Conservation (phyloP, 768 basidiomycete genomes). For the Rhizopogon vinicolor region DNA sequence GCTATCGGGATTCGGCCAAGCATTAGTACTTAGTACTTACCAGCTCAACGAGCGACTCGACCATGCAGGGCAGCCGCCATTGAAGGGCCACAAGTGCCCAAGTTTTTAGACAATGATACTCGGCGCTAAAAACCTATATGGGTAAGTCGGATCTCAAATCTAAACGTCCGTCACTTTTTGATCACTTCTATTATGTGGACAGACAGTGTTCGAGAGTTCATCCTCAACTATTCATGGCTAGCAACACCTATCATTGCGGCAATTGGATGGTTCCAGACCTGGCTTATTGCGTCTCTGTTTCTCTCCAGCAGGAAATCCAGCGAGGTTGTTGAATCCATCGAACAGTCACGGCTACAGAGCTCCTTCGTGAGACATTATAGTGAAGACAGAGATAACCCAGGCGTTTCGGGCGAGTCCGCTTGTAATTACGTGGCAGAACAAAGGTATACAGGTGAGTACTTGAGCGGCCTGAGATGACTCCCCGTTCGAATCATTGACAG, state of each 20-base stretch:
- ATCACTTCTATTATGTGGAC: neutral
- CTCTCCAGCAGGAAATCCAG: neutral
- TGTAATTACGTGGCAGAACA: slow-evolving; percentile 3
- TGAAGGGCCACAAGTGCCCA: too few species aligned
- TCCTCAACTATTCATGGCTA: slow-evolving; percentile 1
- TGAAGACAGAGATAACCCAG: neutral
- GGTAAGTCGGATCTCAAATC: neutral
- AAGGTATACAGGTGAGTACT: neutral
- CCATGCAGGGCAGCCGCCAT: too few species aligned
- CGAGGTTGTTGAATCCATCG: neutral
- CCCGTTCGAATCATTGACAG: neutral
- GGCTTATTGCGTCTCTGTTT: neutral
- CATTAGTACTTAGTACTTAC: too few species aligned
- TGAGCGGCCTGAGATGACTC: neutral
- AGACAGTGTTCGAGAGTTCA: neutral
- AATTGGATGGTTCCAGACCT: neutral
- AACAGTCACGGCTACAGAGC: neutral
- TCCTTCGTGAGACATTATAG: neutral
- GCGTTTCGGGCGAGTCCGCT: neutral
- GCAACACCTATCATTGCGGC: slow-evolving; percentile 1
- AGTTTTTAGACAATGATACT: neutral
- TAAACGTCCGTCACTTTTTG: neutral
- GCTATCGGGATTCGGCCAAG: too few species aligned
- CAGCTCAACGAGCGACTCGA: too few species aligned
- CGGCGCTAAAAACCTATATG: neutral